phyloP scores from a whole-genome alignment of 2,329 filamentous ascomycete genomes.

The Fusarium sp. region DNA sequence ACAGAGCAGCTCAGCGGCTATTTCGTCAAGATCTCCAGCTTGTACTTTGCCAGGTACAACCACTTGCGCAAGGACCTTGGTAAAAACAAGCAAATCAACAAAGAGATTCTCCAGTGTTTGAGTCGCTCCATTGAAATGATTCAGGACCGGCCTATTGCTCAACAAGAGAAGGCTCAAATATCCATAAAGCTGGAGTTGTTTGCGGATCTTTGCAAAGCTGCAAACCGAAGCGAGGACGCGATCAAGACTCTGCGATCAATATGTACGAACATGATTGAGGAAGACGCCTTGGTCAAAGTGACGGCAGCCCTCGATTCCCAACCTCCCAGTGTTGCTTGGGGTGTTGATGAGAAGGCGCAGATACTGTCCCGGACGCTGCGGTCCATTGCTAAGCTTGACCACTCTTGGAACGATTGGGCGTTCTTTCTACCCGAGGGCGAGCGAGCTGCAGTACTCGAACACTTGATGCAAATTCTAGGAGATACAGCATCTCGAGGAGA shows the following conservation, averaged over 20 bases:
- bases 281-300: conserved; percentile 69
- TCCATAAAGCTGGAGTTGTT: conserved; percentile 75
- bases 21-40: conserved; percentile 76
- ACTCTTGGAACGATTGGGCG: conserved; percentile 69
- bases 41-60: conserved; percentile 76
- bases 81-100: conserved; percentile 54
- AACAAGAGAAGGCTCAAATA: conserved; percentile 72
- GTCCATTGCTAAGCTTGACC: conserved; percentile 70
- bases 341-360: conserved; percentile 61
- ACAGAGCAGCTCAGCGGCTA: conserved; percentile 59
- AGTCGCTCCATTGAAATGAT: conserved; percentile 74
- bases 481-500: conserved; percentile 52
- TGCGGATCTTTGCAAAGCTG: conserved; percentile 69
- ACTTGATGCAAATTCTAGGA: conserved; percentile 67
- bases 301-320: conserved; percentile 62
- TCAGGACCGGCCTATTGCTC: conserved; percentile 64
- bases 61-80: conserved; percentile 61
- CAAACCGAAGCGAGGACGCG: conserved; percentile 68
- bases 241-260: conserved; percentile 70
- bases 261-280: conserved; percentile 71
- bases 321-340: conserved; percentile 68
- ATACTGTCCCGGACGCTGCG: conserved; percentile 70
- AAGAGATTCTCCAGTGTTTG: conserved; percentile 67
- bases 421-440: conserved; percentile 64
- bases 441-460: conserved; percentile 70